These are phyloP conservation scores for Termitomyces sp. DNA, from an alignment of 768 basidiomycete species.

Conservation along the genomic window DNA sequence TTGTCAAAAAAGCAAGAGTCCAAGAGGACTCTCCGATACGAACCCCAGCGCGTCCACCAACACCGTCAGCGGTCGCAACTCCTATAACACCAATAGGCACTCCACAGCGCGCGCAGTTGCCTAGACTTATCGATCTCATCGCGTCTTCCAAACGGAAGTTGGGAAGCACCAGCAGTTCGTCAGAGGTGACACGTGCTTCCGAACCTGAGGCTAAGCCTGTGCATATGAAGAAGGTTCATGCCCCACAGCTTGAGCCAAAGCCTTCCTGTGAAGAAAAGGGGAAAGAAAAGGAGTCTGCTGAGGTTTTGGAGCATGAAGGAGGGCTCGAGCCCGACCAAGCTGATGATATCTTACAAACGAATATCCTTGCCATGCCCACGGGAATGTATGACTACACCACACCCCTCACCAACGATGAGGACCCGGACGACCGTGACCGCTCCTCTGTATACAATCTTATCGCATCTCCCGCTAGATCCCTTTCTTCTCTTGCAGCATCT, in stretches of 20 bases:
- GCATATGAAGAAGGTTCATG: background rate
- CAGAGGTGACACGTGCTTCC: background rate
- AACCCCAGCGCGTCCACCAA: constrained; percentile 14
- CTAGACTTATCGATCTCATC: constrained; percentile 37
- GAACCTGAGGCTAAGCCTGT: background rate
- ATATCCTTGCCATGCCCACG: background rate
- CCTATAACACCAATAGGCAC: constrained; percentile 20
- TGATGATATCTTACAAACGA: background rate
- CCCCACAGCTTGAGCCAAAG: background rate
- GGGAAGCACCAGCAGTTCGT: background rate
- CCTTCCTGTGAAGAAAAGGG: background rate
- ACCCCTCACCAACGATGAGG: constrained; percentile 9
- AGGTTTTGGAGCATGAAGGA: background rate
- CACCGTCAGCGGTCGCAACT: constrained; percentile 14
- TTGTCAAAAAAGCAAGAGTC: constrained; percentile 13
- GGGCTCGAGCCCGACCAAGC: background rate
- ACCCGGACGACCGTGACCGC: constrained; percentile 1
- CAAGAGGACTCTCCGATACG: background rate
- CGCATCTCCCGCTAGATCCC: constrained; percentile 26
- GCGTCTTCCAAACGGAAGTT: constrained; percentile 27
- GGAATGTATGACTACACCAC: constrained; percentile 4
- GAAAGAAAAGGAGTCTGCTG: background rate
- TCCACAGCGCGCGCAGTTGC: constrained; percentile 22
- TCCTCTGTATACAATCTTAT: constrained; percentile 13
- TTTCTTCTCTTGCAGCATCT: constrained; percentile 28